phyloP scores from a whole-genome alignment of 1,139 yeast species.

The Nakaseomyces sp. region DNA sequence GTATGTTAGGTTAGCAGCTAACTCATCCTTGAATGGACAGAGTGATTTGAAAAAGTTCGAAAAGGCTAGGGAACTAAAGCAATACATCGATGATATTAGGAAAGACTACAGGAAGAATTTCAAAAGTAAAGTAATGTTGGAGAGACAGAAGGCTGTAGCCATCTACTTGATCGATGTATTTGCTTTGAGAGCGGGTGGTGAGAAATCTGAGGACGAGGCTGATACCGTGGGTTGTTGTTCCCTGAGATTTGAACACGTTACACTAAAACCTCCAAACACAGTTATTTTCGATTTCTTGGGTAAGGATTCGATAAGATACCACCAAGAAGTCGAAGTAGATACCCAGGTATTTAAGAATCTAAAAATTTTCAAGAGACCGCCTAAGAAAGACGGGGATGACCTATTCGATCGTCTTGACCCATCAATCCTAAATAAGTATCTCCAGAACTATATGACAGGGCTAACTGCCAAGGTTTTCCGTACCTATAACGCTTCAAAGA shows the following conservation, averaged over 20 bases:
- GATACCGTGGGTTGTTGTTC: conserved; percentile 99
- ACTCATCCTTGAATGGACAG: conserved; percentile 83
- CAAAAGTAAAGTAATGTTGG: conserved; percentile 70
- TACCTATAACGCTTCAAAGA: conserved; percentile 92
- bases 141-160: conserved; percentile 90
- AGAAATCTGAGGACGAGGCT: conserved; percentile 94
- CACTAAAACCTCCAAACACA: conserved; percentile 77
- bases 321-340: conserved; percentile 88
- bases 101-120: conserved; percentile 63
- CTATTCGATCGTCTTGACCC: conserved; percentile 88
- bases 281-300: conserved; percentile 93
- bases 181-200: conserved; percentile 98
- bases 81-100: conserved; percentile 65
- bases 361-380: conserved; percentile 75
- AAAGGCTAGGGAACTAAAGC: conserved; percentile 76
- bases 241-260: conserved; percentile 78
- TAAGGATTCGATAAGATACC: conserved; percentile 87
- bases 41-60: conserved; percentile 89
- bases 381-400: conserved; percentile 87
- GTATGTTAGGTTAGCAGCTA: conserved; percentile 87
- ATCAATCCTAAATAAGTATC: conserved; percentile 67
- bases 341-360: conserved; percentile 82
- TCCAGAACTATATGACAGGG: conserved; percentile 87
- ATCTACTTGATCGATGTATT: conserved; percentile 85
- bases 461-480: conserved; percentile 95